Base-by-base conservation (phyloP, 1,284 basidiomycete species). In the Schizophyllum amplum region DNA sequence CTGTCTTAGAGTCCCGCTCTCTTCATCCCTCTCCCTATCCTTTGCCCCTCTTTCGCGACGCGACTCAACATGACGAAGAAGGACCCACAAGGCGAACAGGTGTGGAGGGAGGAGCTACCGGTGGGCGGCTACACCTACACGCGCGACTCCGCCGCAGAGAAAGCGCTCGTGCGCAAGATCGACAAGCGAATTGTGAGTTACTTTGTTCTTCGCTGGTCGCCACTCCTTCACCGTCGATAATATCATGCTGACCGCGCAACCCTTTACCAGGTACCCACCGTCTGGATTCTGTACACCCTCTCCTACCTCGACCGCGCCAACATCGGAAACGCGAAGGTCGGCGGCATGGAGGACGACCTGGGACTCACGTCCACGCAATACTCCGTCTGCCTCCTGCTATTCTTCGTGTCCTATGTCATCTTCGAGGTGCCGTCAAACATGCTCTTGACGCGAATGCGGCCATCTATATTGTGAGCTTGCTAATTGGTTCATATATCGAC, bases 271-370 rank as follows among this genome's bases (percentile, higher is more conserved):
- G 47, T 56, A n/a, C 55, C 55, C 7, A 56, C 55, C 25, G 51
- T 56, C 20, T 56, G 55, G 55, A 48, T 56, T 4, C 50, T 56
- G 7, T 56, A 56, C 33, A 56, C 55, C 9, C 27, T 56, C 20
- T 56, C 55, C 13, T 56, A 56, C 50, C 50, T 50, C 48, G 74
- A 75, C 62, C 69, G 77, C 25, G 78, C 77, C 15, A 84, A 83
- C 60, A 70, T 84, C 33, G 76, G 78, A 7, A 84, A 85, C 62
- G 84, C 84, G 26, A 73, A 78, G 1, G 72, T 84, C 1, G 83
- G 83, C 6, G 83, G 83, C 5, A 66, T 86, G 25, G 77, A 81
- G 62, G 76, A 69, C 47, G 75, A 78, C 51, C 70, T 86, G 46
- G 61, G 72, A n/a, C 73, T 86, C 68, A 72, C 75, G 2, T 76